These are phyloP conservation scores for Claviceps maximensis DNA, from an alignment of 2,329 filamentous ascomycete species.

Conservation along the genomic window DNA sequence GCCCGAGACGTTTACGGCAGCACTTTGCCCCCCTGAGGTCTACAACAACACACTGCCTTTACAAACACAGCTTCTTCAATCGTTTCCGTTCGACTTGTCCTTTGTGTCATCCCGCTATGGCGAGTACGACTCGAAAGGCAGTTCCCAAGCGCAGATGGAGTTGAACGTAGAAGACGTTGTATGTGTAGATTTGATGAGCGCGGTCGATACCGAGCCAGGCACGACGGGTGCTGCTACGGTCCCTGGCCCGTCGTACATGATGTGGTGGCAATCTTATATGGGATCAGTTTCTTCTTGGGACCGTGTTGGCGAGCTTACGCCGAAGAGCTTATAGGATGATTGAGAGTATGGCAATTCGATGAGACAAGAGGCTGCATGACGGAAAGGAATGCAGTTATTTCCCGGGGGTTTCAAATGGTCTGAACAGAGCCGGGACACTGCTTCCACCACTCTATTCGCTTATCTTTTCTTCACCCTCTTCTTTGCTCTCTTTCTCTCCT, in stretches of 20 bases:
- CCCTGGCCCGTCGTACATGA: constrained; percentile 3
- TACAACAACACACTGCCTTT: not conserved
- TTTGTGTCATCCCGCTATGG: not conserved
- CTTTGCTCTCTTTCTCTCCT: not conserved
- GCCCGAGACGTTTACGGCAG: not conserved
- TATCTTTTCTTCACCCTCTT: not conserved
- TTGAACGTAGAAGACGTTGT: not conserved
- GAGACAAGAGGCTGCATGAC: not conserved
- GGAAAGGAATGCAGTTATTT: not conserved
- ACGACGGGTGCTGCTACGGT: not conserved
- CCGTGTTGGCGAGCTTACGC: not conserved
- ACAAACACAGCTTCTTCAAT: not conserved
- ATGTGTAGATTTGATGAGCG: not conserved
- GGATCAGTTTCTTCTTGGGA: not conserved
- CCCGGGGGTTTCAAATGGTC: not conserved
- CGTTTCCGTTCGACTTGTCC: not conserved
- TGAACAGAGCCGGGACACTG: not conserved
- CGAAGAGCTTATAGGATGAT: not conserved
- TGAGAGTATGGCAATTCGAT: not conserved
- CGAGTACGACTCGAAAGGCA: not conserved
- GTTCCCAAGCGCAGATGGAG: not conserved
- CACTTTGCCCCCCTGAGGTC: not conserved
- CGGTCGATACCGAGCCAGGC: not conserved
- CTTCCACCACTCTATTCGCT: not conserved
- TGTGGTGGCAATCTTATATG: constrained; percentile 6